Base-by-base conservation (phyloP, 768 basidiomycete genomes). In the Amanita brunnescens region DNA sequence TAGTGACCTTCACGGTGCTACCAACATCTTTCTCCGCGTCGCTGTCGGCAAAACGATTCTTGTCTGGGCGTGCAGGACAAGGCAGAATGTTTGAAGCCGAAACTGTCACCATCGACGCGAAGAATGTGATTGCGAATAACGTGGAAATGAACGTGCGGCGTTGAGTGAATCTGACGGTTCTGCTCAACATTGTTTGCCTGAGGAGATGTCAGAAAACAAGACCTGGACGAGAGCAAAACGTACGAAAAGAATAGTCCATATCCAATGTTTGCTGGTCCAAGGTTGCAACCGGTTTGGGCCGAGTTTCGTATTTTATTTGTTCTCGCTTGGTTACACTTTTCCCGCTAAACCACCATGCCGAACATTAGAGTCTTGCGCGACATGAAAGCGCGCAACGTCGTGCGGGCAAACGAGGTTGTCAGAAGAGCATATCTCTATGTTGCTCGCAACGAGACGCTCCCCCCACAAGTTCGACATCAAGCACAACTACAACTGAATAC, bases 401-500 rank as follows among this genome's bases (percentile, higher is more conserved):
- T 91, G 53, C 70, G 72, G 53, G 77, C 77, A 40, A 83, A 84
- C 63, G 95, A 98, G 65, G 74, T 95, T 42, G 73, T 83, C 24
- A 83, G 94, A 16, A 77, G 91, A 40, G 94, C 95, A 0, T 94
- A 95, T 67, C 81, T 97, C 45, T 92, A 83, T 67, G 87, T 97
- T 58, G 92, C 94, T 20, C 80, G 95, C 54, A 97, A 98, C 69
- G 83, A 89, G 63, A 80, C 85, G 1, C 70, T 97, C n/a, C 84
- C 92, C 13, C 75, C 90, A 2, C 84, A 89, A 62, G 79, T 97
- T 42, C 87, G 95, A 51, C 89, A 93, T 65, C 89, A 93, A 58
- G 95, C 95, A 13, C 93, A 96, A 66, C 70, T 98, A 54, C 92
- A 96, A 62, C 74, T 96, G 45, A 95, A 95, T 67, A 81, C 84